These are phyloP conservation scores for Penicillium sp. DNA, from an alignment of 2,329 filamentous ascomycete species.

Conservation along the genomic window DNA sequence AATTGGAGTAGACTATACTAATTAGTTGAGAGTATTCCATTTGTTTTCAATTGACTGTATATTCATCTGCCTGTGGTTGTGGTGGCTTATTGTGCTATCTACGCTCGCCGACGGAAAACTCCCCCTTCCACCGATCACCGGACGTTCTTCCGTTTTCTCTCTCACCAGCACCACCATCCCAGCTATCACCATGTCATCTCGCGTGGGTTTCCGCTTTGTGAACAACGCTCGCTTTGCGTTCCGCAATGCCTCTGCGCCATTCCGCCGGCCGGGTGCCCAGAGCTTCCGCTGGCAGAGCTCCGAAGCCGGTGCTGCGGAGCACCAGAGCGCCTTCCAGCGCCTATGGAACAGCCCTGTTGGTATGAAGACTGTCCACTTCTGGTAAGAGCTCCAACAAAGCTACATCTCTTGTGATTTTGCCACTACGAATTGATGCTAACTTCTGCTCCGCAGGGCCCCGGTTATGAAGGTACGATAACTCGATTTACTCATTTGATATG, in stretches of 20 bases:
- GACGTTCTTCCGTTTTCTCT: slow-evolving; percentile 20
- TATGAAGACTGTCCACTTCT: slow-evolving; percentile 96
- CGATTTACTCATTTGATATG: slow-evolving; percentile 6
- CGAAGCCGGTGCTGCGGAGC: slow-evolving; percentile 48
- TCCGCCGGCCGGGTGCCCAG: slow-evolving; percentile 49
- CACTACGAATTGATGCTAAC: slow-evolving; percentile 12
- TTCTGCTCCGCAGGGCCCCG: slow-evolving; percentile 64
- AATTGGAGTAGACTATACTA: neutral
- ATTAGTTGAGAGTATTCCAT: neutral
- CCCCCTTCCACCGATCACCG: slow-evolving; percentile 20
- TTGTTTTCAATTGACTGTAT: neutral
- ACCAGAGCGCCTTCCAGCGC: slow-evolving; percentile 62
- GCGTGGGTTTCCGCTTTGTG: slow-evolving; percentile 57
- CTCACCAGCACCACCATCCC: slow-evolving; percentile 15
- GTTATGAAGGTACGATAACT: slow-evolving; percentile 71
- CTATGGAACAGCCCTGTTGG: slow-evolving; percentile 81
- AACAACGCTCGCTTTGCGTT: slow-evolving; percentile 50
- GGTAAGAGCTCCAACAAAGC: slow-evolving; percentile 52
- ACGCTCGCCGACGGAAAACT: slow-evolving; percentile 18
- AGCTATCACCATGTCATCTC: slow-evolving; percentile 48
- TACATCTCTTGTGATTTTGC: neutral
- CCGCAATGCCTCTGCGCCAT: slow-evolving; percentile 55
- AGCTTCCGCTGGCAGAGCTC: slow-evolving; percentile 70
- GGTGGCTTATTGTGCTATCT: slow-evolving; percentile 6
- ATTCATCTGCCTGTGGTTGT: neutral